Conservation (phyloP, 2,329 filamentous ascomycete species). For the Penicillium concentricum region DNA sequence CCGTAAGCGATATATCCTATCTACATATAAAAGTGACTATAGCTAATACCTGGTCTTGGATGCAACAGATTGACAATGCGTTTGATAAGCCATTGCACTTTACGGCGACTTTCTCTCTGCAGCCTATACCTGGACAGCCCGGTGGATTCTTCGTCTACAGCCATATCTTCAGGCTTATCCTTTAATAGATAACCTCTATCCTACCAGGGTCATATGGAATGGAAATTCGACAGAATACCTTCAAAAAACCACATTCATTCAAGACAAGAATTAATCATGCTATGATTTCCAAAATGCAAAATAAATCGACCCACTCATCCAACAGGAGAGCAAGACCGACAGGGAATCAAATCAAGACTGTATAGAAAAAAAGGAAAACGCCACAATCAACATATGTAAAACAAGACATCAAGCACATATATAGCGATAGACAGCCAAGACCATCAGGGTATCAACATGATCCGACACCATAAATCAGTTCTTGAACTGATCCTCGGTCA, state of each 20-base stretch:
- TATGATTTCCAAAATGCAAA: slow-evolving; percentile 8
- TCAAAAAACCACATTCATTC: background rate
- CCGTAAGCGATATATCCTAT: too few species aligned
- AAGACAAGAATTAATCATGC: background rate
- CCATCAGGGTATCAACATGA: slow-evolving; percentile 9
- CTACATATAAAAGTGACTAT: too few species aligned
- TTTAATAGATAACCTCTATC: too few species aligned
- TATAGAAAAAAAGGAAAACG: slow-evolving; percentile 8
- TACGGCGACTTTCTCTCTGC: too few species aligned
- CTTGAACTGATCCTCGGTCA: slow-evolving; percentile 97
- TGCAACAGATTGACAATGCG: too few species aligned
- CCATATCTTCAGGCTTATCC: too few species aligned
- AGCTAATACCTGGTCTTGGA: too few species aligned
- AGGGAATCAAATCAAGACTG: slow-evolving; percentile 18
- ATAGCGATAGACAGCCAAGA: slow-evolving; percentile 1
- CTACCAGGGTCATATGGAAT: too few species aligned
- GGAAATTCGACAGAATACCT: background rate
- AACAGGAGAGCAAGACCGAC: slow-evolving; percentile 1
- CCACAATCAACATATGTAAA: background rate
- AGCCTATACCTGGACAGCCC: too few species aligned
- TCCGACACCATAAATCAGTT: slow-evolving; percentile 22
- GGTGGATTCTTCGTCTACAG: too few species aligned
- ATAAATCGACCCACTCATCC: background rate
- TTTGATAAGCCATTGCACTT: too few species aligned
- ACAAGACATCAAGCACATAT: slow-evolving; percentile 11